Evolutionary conservation across 805 yeast species (phyloP).

Genomic region (Candida wancherniae): DNA sequence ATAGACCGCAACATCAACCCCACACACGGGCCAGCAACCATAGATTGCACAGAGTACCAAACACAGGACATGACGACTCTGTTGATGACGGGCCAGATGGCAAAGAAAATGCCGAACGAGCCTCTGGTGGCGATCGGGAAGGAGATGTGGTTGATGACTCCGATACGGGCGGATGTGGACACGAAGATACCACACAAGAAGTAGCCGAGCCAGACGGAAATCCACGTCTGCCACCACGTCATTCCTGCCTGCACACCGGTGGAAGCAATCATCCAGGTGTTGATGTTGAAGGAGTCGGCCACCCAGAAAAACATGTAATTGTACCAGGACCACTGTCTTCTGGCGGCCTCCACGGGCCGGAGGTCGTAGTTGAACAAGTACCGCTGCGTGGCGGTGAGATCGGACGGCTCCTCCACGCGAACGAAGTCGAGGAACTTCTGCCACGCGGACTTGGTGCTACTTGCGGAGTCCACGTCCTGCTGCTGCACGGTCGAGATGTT

Average conservation of each 20-base stretch:
- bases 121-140: constrained; percentile 82
- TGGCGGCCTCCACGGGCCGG: constrained; percentile 67
- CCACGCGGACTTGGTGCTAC: constrained; percentile 66
- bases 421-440: constrained; percentile 11
- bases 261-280: constrained; percentile 88
- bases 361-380: constrained; percentile 73
- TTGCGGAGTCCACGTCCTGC: constrained; percentile 1
- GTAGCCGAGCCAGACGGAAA: constrained; percentile 86
- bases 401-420: constrained; percentile 34
- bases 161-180: constrained; percentile 68
- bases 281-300: constrained; percentile 84
- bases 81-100: constrained; percentile 83
- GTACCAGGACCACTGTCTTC: constrained; percentile 84
- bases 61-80: constrained; percentile 83
- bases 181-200: constrained; percentile 65
- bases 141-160: constrained; percentile 73
- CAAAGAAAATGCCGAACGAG: constrained; percentile 83
- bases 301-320: constrained; percentile 80
- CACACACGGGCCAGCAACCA: constrained; percentile 84
- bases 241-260: constrained; percentile 67
- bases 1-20: constrained; percentile 62
- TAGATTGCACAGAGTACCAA: constrained; percentile 86
- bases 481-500: constrained; percentile 5
- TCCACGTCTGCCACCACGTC: constrained; percentile 90
- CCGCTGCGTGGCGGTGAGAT: constrained; percentile 52